phyloP scores from a whole-genome alignment of 305 asterid species.

The Fraxinus sp. region DNA sequence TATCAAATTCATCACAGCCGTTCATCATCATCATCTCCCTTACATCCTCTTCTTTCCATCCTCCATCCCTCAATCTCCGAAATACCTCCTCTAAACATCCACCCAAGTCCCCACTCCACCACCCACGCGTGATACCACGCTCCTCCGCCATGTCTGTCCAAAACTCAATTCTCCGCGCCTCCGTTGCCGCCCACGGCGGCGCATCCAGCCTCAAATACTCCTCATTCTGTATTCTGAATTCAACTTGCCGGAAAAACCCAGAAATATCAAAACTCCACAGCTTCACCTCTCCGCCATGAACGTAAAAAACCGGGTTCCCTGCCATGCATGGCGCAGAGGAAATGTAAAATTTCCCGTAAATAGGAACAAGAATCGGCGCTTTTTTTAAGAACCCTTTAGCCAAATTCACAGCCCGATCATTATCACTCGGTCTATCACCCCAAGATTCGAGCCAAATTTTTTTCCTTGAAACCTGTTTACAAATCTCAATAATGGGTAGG shows the following conservation, averaged over 20 bases:
- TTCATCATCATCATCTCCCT: slow-evolving; percentile 91
- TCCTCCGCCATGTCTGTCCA: slow-evolving; percentile 65
- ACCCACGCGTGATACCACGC: slow-evolving; percentile 31
- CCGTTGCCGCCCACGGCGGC: slow-evolving; percentile 92
- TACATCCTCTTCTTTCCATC: slow-evolving; percentile 92
- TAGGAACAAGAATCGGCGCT: slow-evolving; percentile 66
- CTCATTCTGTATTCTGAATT: slow-evolving; percentile 30
- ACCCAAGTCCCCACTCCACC: slow-evolving; percentile 68
- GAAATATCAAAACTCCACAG: slow-evolving; percentile 71
- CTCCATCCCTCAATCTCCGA: slow-evolving; percentile 64
- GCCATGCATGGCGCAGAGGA: slow-evolving; percentile 59
- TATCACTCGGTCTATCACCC: slow-evolving; percentile 58
- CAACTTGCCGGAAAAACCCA: slow-evolving; percentile 64
- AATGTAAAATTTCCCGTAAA: slow-evolving; percentile 60
- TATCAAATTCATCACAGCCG: slow-evolving; percentile 32
- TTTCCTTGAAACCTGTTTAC: slow-evolving; percentile 47
- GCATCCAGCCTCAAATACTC: slow-evolving; percentile 29
- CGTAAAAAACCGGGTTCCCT: slow-evolving; percentile 85
- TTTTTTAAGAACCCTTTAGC: slow-evolving; percentile 39
- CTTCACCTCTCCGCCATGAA: slow-evolving; percentile 52
- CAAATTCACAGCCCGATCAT: slow-evolving; percentile 41
- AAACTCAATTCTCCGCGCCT: slow-evolving; percentile 60
- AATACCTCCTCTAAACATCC: slow-evolving; percentile 58
- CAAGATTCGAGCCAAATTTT: slow-evolving; percentile 56
- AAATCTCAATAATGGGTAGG: slow-evolving; percentile 52